Evolutionary conservation across 2,329 filamentous ascomycete species (phyloP).

Genomic region (Sporothrix pseudoabietina): DNA sequence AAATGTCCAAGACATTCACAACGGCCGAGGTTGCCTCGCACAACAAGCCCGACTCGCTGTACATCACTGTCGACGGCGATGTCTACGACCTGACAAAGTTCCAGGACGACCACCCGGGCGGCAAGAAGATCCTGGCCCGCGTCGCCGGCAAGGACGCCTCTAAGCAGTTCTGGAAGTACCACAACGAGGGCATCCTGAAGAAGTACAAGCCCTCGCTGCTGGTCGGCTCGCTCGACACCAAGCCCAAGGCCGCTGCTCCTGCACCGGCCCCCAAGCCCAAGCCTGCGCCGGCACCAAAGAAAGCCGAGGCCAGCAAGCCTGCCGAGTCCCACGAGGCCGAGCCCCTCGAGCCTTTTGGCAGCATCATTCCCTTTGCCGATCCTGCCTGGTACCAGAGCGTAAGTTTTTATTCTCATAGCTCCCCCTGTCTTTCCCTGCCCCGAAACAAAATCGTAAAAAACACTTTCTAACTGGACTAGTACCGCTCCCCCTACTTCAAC

Average conservation of each 20-base stretch:
- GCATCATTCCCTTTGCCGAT: slow-evolving; percentile 87
- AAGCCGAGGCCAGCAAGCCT: slow-evolving; percentile 39
- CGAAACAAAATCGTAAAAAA: not conserved
- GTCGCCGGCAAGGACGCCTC: slow-evolving; percentile 68
- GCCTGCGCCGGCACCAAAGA: slow-evolving; percentile 41
- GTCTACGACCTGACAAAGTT: slow-evolving; percentile 94
- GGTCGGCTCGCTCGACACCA: slow-evolving; percentile 85
- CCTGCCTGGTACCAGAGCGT: slow-evolving; percentile 94
- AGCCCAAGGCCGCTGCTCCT: slow-evolving; percentile 64
- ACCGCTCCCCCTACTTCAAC: slow-evolving; percentile 96
- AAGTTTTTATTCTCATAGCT: slow-evolving; percentile 44
- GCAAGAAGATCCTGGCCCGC: slow-evolving; percentile 66
- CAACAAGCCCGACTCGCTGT: slow-evolving; percentile 83
- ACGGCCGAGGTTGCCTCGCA: slow-evolving; percentile 85
- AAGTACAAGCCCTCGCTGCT: slow-evolving; percentile 79
- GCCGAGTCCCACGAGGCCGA: slow-evolving; percentile 47
- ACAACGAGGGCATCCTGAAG: slow-evolving; percentile 84
- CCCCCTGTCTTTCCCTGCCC: not conserved
- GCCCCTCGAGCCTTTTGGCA: slow-evolving; percentile 80
- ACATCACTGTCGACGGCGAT: slow-evolving; percentile 90
- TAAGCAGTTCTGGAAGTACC: slow-evolving; percentile 72
- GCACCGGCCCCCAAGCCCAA: slow-evolving; percentile 43
- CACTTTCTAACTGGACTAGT: slow-evolving; percentile 52
- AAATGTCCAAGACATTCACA: slow-evolving; percentile 87
- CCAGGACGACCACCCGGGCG: slow-evolving; percentile 78